phyloP scores from a whole-genome alignment of 257 asterid genomes.

The Mentha longifolia region DNA sequence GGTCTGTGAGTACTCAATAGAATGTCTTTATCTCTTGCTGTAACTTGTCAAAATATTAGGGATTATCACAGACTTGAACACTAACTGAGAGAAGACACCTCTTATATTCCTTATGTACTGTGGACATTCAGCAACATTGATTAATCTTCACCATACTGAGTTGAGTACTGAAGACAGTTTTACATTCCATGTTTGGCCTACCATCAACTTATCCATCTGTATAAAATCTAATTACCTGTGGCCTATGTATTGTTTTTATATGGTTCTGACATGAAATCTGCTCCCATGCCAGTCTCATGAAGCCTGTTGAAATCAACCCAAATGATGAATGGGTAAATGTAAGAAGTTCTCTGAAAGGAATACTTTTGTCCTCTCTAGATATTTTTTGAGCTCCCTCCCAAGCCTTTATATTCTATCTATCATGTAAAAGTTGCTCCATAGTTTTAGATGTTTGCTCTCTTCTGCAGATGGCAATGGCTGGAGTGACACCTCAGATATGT shows the following conservation, averaged over 20 bases:
- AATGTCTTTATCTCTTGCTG: constrained; percentile 19
- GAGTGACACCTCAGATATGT: constrained; percentile 88
- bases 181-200: background rate
- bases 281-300: constrained; percentile 76
- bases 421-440: constrained; percentile 17
- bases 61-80: background rate
- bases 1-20: constrained; percentile 46
- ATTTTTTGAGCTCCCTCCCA: constrained; percentile 24
- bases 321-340: constrained; percentile 93
- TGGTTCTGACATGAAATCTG: constrained; percentile 34
- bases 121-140: background rate
- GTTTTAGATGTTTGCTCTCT: constrained; percentile 28
- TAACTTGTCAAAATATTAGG: constrained; percentile 7
- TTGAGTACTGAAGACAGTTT: constrained; percentile 6
- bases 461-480: constrained; percentile 86
- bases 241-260: constrained; percentile 11
- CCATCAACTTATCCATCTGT: constrained; percentile 12
- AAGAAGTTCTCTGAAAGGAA: constrained; percentile 32
- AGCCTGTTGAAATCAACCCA: constrained; percentile 87
- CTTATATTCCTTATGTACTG: background rate
- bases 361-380: constrained; percentile 14
- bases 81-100: background rate
- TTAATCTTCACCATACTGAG: background rate
- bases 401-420: constrained; percentile 20
- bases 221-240: constrained; percentile 21